Conservation (phyloP, 305 asterid genomes). For the Striga hermonthica region DNA sequence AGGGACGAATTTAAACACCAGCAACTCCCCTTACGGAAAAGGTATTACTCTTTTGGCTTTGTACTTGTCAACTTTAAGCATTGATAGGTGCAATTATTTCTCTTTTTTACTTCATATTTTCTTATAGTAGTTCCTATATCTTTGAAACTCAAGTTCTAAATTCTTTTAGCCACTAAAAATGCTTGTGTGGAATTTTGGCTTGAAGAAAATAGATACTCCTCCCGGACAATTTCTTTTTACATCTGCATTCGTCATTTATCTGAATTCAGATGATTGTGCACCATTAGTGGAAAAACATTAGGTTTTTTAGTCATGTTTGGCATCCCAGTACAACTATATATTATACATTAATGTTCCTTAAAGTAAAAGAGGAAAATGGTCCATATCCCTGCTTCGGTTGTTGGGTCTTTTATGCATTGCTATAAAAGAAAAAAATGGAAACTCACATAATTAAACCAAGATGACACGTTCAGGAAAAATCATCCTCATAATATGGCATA, state of each 20-base stretch:
- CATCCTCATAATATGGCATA: no score
- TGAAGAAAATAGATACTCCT: conserved; percentile 19
- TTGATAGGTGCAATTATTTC: conserved; percentile 7
- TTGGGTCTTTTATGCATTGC: no score
- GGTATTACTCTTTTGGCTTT: conserved; percentile 37
- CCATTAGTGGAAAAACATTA: background rate
- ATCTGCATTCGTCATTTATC: background rate
- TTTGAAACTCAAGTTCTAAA: conserved; percentile 9
- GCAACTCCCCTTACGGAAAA: conserved; percentile 35
- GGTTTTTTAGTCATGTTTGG: background rate
- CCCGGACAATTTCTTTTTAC: conserved; percentile 11
- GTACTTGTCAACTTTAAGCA: conserved; percentile 13
- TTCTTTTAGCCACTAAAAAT: conserved; percentile 5
- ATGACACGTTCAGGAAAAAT: no score
- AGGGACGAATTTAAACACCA: conserved; percentile 40
- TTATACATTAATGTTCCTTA: no score
- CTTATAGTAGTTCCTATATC: conserved; percentile 14
- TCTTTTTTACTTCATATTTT: conserved; percentile 14
- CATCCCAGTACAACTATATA: background rate
- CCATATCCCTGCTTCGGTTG: no score
- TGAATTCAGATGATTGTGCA: background rate
- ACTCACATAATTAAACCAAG: no score
- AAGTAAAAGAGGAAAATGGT: no score
- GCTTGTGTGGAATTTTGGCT: background rate
- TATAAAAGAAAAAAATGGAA: no score